A percentile compares a stretch with the other conserved stretches of the same genome.
phyloP scores from a whole-genome alignment of 768 basidiomycete genomes.

The Tephrocybe sp. region DNA sequence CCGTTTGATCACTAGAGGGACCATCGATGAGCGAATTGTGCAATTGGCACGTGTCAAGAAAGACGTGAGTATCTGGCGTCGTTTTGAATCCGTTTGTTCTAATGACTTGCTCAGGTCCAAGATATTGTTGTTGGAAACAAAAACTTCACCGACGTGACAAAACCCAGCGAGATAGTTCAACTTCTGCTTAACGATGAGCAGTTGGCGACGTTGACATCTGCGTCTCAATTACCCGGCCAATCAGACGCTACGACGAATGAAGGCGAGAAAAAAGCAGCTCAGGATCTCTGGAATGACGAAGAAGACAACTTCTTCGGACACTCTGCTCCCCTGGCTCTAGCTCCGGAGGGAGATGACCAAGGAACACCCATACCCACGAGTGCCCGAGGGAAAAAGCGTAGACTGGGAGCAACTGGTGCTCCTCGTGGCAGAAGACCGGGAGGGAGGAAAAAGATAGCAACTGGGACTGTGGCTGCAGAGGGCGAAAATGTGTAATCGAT shows the following conservation, averaged over 20 bases:
- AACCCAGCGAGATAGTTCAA: slow-evolving; percentile 96
- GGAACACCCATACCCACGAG: slow-evolving; percentile 28
- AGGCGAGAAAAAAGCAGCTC: slow-evolving; percentile 38
- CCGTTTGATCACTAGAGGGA: slow-evolving; percentile 89
- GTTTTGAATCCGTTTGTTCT: slow-evolving; percentile 4
- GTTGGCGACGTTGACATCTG: slow-evolving; percentile 63
- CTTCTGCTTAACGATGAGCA: slow-evolving; percentile 94
- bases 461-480: slow-evolving; percentile 7
- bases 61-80: slow-evolving; percentile 58
- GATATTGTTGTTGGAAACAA: slow-evolving; percentile 99
- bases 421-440: slow-evolving; percentile 41
- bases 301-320: slow-evolving; percentile 87
- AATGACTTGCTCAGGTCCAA: slow-evolving; percentile 68
- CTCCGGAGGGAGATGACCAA: slow-evolving; percentile 35
- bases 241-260: slow-evolving; percentile 28
- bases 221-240: slow-evolving; percentile 32
- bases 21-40: slow-evolving; percentile 96
- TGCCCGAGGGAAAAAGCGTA: slow-evolving; percentile 44
- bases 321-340: slow-evolving; percentile 28
- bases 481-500: not conserved
- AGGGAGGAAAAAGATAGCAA: slow-evolving; percentile 34
- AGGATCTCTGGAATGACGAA: slow-evolving; percentile 84
- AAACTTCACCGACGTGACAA: slow-evolving; percentile 88
- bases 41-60: slow-evolving; percentile 96
- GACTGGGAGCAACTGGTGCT: slow-evolving; percentile 32